Evolutionary conservation across 1,284 basidiomycete genomes (phyloP).

Genomic region (Rhodotorula glutinis): DNA sequence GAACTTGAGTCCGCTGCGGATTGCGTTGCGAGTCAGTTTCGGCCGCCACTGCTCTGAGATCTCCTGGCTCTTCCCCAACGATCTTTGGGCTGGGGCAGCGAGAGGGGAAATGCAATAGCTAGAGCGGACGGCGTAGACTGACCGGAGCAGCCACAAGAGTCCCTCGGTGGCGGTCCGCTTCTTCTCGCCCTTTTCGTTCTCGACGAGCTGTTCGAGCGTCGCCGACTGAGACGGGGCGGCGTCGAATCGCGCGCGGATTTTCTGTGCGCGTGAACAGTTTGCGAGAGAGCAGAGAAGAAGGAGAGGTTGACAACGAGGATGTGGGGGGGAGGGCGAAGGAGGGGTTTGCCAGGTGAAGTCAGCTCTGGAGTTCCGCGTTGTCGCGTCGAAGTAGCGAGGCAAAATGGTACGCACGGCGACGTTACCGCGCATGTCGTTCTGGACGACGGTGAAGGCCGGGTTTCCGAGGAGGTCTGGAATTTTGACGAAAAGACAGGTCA

Average conservation of each 20-base stretch:
- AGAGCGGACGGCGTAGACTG: conserved; percentile 40
- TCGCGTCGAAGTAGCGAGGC: no score
- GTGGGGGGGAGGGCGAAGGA: no score
- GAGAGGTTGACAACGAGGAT: not conserved
- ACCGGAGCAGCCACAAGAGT: conserved; percentile 87
- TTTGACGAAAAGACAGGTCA: no score
- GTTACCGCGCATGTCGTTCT: conserved; percentile 87
- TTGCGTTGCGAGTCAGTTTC: not conserved
- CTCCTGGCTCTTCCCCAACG: no score
- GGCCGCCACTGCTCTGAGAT: no score
- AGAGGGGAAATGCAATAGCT: no score
- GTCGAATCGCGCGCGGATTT: conserved; percentile 78
- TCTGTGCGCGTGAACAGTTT: conserved; percentile 54
- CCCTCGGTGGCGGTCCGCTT: conserved; percentile 84
- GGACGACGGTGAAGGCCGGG: conserved; percentile 78
- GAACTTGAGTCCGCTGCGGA: conserved; percentile 76
- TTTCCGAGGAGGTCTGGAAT: conserved; percentile 83
- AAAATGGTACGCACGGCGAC: conserved; percentile 72
- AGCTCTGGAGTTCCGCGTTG: no score
- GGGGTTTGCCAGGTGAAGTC: no score
- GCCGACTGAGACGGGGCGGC: conserved; percentile 62
- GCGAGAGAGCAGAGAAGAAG: not conserved
- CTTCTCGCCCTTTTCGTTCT: conserved; percentile 79
- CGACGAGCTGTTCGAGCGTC: conserved; percentile 81
- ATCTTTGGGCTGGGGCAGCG: no score